Evolutionary conservation across 495 filamentous ascomycete genomes (phyloP).

Genomic region (Polyplosphaeria fusca): DNA sequence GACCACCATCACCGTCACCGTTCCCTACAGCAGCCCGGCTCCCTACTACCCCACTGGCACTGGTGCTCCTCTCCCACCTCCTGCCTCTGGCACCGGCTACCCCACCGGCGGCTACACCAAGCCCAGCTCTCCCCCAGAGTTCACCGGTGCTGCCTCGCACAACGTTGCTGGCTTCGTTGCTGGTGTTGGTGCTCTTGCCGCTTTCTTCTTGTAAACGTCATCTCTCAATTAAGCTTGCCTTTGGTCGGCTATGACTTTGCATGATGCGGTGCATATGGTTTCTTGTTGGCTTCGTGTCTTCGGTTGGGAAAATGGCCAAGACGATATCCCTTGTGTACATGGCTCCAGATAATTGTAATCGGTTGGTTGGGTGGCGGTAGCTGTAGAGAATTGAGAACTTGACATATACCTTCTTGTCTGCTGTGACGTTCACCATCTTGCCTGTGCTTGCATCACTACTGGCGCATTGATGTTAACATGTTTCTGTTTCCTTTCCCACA

Average conservation of each 20-base stretch:
- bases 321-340: conserved; percentile 16
- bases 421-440: not conserved
- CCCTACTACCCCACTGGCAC: conserved; percentile 23
- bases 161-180: conserved; percentile 29
- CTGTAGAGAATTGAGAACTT: conserved; percentile 23
- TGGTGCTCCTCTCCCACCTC: conserved; percentile 6
- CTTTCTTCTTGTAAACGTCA: conserved; percentile 36
- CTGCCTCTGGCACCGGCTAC: conserved; percentile 12
- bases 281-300: conserved; percentile 6
- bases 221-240: conserved; percentile 24
- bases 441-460: too few relatives aligned
- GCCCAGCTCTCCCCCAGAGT: conserved; percentile 20
- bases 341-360: conserved; percentile 28
- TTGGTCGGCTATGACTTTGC: conserved; percentile 30
- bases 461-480: too few relatives aligned
- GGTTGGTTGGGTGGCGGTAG: not conserved
- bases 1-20: conserved; percentile 19
- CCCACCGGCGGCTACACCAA: conserved; percentile 16
- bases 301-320: conserved; percentile 19
- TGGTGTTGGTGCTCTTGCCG: conserved; percentile 31
- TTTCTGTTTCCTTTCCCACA: too few relatives aligned
- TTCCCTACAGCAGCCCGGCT: conserved; percentile 8
- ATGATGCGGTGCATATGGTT: conserved; percentile 16
- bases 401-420: conserved; percentile 1
- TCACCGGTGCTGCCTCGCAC: conserved; percentile 29